Percentiles rank a stretch among this genome's conserved stretches.
Evolutionary conservation across 495 filamentous ascomycete genomes (phyloP).

Genomic region (Podospora tetraspora): DNA sequence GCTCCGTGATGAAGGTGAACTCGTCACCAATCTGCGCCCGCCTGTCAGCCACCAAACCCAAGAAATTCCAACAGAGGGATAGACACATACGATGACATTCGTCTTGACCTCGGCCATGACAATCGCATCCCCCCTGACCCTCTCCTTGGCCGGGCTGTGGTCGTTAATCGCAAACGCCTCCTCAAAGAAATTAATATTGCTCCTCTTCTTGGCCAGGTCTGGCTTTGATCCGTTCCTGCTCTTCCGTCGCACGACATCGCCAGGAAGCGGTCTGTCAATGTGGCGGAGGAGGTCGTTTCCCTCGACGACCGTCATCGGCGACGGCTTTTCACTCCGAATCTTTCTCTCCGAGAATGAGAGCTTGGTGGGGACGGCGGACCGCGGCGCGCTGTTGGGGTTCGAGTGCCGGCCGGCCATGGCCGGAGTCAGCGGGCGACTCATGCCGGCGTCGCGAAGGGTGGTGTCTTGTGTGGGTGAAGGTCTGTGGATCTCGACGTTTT

Average conservation of each 20-base stretch:
- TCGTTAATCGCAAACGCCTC: slow-evolving; percentile 40
- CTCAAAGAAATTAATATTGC: slow-evolving; percentile 42
- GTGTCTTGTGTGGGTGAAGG: not conserved
- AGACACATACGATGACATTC: slow-evolving; percentile 62
- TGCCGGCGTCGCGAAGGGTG: not conserved
- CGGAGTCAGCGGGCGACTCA: slow-evolving; percentile 1
- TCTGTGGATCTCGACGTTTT: not conserved
- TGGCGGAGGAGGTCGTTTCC: slow-evolving; percentile 34
- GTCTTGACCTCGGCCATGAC: slow-evolving; percentile 77
- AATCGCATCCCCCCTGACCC: slow-evolving; percentile 59
- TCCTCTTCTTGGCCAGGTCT: slow-evolving; percentile 37
- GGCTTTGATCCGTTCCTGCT: slow-evolving; percentile 26
- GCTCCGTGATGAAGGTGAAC: slow-evolving; percentile 61
- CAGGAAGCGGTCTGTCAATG: slow-evolving; percentile 34
- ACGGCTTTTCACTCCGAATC: slow-evolving; percentile 32
- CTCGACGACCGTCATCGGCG: slow-evolving; percentile 37
- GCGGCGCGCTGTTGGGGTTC: not conserved
- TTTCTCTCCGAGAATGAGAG: slow-evolving; percentile 41
- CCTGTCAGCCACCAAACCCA: not conserved
- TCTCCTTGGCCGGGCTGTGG: slow-evolving; percentile 47
- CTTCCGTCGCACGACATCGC: slow-evolving; percentile 24
- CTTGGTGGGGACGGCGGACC: not conserved
- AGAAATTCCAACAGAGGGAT: not conserved
- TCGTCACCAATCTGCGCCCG: slow-evolving; percentile 55
- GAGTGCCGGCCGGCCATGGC: not conserved